Evolutionary conservation across 768 basidiomycete species (phyloP).

Genomic region (Agaricus blazei): DNA sequence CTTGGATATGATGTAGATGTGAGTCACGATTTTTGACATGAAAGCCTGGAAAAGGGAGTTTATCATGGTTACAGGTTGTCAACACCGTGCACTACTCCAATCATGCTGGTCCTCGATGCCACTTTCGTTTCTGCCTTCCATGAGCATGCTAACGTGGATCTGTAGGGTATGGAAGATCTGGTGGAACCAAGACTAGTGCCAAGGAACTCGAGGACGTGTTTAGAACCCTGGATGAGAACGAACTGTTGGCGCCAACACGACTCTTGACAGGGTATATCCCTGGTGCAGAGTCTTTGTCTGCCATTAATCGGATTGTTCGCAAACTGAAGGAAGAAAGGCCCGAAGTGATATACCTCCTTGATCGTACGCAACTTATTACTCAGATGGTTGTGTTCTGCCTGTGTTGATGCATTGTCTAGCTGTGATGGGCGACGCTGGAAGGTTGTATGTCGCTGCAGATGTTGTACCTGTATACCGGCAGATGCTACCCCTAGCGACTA

Average conservation of each 20-base stretch:
- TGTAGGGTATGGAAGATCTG: constrained; percentile 76
- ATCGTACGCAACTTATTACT: constrained; percentile 56
- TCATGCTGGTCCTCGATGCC: constrained; percentile 62
- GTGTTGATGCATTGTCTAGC: constrained; percentile 39
- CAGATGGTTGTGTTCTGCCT: background rate
- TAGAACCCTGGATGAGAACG: constrained; percentile 65
- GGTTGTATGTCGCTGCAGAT: constrained; percentile 81
- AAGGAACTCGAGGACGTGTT: constrained; percentile 77
- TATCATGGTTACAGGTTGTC: constrained; percentile 49
- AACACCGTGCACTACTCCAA: constrained; percentile 96
- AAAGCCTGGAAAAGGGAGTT: constrained; percentile 2
- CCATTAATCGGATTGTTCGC: constrained; percentile 56
- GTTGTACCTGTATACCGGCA: constrained; percentile 83
- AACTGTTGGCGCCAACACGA: constrained; percentile 64
- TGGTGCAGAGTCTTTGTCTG: constrained; percentile 68
- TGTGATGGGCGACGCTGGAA: constrained; percentile 90
- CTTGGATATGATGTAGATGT: constrained; percentile 97
- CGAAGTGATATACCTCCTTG: constrained; percentile 77
- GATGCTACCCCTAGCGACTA: constrained; percentile 77
- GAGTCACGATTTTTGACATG: constrained; percentile 21
- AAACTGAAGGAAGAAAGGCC: constrained; percentile 56
- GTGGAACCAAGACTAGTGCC: constrained; percentile 75
- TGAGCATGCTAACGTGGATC: background rate
- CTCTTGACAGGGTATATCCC: constrained; percentile 92
- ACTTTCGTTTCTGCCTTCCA: constrained; percentile 10